phyloP scores from a whole-genome alignment of 2,329 filamentous ascomycete species.

The Cordyceps pruinosa region DNA sequence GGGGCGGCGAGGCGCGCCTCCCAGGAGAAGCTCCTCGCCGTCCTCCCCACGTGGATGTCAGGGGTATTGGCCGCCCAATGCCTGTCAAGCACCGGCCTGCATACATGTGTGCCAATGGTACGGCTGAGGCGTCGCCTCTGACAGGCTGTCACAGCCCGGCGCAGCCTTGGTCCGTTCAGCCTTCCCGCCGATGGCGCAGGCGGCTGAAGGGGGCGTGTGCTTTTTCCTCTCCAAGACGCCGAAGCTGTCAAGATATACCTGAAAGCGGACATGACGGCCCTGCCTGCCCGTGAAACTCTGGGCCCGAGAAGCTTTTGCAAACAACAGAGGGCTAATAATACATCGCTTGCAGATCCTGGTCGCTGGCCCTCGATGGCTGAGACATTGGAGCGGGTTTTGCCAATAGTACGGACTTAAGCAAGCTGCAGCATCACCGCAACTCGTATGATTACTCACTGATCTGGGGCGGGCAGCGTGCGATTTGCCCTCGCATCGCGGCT shows the following conservation, averaged over 20 bases:
- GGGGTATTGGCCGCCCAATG: neutral
- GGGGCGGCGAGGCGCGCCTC: neutral
- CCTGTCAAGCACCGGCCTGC: neutral
- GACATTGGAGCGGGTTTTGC: neutral
- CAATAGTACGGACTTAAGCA: neutral
- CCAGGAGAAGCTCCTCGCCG: neutral
- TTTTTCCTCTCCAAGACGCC: neutral
- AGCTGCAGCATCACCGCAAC: neutral
- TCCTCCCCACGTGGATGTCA: conserved; percentile 8
- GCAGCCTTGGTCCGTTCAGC: neutral
- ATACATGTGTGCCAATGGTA: neutral
- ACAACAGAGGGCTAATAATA: neutral
- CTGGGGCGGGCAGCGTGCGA: neutral
- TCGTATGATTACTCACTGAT: neutral
- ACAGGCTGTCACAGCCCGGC: neutral
- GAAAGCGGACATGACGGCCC: neutral
- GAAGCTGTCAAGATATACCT: neutral
- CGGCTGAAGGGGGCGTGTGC: neutral
- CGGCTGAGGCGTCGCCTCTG: conserved; percentile 4
- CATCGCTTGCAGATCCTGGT: neutral
- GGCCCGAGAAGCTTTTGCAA: neutral
- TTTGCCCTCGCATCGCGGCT: neutral
- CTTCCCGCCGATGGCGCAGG: conserved; percentile 6
- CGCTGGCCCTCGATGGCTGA: neutral
- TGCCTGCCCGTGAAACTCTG: neutral